phyloP scores from a whole-genome alignment of 495 filamentous ascomycete species.

The Thermochaetoides thermophila region DNA sequence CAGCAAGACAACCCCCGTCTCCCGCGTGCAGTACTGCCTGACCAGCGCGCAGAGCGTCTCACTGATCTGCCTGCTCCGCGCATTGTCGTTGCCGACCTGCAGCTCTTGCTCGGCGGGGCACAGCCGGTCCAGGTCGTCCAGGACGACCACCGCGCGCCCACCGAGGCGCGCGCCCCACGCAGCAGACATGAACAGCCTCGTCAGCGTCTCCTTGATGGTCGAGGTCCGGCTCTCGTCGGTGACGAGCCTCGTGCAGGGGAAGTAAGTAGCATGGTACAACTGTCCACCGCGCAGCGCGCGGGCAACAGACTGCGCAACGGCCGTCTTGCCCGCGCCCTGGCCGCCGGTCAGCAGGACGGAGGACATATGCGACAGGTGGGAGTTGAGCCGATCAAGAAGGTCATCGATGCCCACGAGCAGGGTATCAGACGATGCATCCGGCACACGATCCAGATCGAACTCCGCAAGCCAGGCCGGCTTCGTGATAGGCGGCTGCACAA shows the following conservation, averaged over 20 bases:
- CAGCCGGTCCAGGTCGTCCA: constrained; percentile 86
- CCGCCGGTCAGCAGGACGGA: constrained; percentile 82
- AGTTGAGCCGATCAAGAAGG: constrained; percentile 51
- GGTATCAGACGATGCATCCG: constrained; percentile 32
- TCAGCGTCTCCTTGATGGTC: constrained; percentile 78
- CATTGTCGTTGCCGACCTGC: constrained; percentile 82
- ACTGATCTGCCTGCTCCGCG: constrained; percentile 79
- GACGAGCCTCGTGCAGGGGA: constrained; percentile 67
- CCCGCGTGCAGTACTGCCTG: constrained; percentile 56
- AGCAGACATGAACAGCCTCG: constrained; percentile 69
- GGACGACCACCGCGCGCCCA: constrained; percentile 64
- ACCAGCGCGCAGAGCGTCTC: constrained; percentile 75
- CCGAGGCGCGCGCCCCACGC: constrained; percentile 79
- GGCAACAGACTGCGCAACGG: constrained; percentile 46
- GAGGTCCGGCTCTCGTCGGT: constrained; percentile 79
- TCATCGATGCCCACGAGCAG: constrained; percentile 75
- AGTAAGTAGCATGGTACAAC: constrained; percentile 65
- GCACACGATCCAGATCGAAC: constrained; percentile 34
- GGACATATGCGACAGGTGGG: constrained; percentile 65
- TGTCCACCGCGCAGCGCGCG: constrained; percentile 47
- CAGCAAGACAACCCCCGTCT: constrained; percentile 68
- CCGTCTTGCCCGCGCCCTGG: constrained; percentile 78
- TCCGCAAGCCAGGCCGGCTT: constrained; percentile 39
- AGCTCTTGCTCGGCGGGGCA: constrained; percentile 88
- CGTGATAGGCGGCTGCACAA: constrained; percentile 55